These are phyloP conservation scores for Paecilomyces formosus DNA, from an alignment of 2,329 filamentous ascomycete genomes.

Conservation along the genomic window DNA sequence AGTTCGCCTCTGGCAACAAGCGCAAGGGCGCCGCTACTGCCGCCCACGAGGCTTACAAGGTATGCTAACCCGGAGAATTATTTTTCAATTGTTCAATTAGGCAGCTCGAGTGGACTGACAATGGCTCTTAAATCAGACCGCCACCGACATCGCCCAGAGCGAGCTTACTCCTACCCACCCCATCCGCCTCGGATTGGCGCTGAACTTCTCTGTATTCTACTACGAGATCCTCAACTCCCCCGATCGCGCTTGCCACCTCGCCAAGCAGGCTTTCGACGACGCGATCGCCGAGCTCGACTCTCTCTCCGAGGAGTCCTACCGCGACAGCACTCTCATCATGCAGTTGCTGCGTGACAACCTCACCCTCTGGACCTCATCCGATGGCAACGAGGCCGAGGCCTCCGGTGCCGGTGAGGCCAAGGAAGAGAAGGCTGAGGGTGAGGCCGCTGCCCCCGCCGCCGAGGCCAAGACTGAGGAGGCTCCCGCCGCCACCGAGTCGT, in stretches of 20 bases:
- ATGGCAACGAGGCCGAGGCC: conserved; percentile 64
- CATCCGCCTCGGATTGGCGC: conserved; percentile 91
- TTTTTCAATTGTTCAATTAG: not conserved
- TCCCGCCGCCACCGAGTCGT: conserved; percentile 27
- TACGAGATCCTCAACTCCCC: conserved; percentile 99
- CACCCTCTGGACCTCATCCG: conserved; percentile 94
- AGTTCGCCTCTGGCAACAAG: conserved; percentile 90
- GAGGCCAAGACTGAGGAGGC: conserved; percentile 36
- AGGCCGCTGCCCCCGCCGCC: conserved; percentile 36
- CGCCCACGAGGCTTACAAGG: conserved; percentile 98
- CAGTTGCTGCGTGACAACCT: conserved; percentile 97
- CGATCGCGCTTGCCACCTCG: conserved; percentile 93
- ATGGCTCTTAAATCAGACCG: conserved; percentile 54
- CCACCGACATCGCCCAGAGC: conserved; percentile 95
- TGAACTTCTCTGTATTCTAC: conserved; percentile 99
- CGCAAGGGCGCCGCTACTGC: conserved; percentile 91
- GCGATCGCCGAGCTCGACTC: conserved; percentile 98
- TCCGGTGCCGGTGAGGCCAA: conserved; percentile 48
- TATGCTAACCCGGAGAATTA: conserved; percentile 34
- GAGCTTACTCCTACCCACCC: conserved; percentile 96
- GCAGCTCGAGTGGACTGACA: not conserved
- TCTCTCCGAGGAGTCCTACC: conserved; percentile 95
- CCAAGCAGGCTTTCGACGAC: conserved; percentile 98
- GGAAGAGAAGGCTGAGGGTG: conserved; percentile 50
- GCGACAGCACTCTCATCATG: conserved; percentile 99